A percentile compares a stretch with the other conserved stretches of the same genome.
phyloP scores from a whole-genome alignment of 441 rosid species.

The Breynia disticha region DNA sequence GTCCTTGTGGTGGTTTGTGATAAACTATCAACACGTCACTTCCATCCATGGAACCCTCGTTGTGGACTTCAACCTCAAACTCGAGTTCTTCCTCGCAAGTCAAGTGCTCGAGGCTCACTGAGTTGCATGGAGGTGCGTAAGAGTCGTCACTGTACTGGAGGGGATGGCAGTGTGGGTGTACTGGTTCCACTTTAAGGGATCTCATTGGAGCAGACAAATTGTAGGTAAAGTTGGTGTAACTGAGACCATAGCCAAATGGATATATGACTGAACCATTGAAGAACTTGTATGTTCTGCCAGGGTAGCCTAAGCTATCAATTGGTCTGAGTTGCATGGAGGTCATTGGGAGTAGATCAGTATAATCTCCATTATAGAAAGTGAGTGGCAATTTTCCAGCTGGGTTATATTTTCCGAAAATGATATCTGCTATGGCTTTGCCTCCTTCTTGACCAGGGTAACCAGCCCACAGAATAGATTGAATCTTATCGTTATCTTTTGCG shows the following conservation, averaged over 20 bases:
- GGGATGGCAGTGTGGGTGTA: slow-evolving; percentile 18
- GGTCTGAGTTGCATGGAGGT: slow-evolving; percentile 40
- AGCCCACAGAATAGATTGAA: slow-evolving; percentile 36
- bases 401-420: slow-evolving; percentile 38
- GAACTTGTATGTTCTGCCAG: slow-evolving; percentile 35
- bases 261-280: slow-evolving; percentile 23
- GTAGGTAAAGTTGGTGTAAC: slow-evolving; percentile 23
- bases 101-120: slow-evolving; percentile 14
- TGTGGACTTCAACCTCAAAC: slow-evolving; percentile 16
- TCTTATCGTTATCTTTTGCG: slow-evolving; percentile 17
- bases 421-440: slow-evolving; percentile 44
- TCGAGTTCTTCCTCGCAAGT: slow-evolving; percentile 17
- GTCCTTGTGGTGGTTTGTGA: slow-evolving; percentile 19
- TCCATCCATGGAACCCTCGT: slow-evolving; percentile 25
- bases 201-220: slow-evolving; percentile 10
- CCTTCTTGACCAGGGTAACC: slow-evolving; percentile 51
- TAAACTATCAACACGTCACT: slow-evolving; percentile 26
- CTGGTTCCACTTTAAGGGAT: not conserved
- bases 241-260: slow-evolving; percentile 40
- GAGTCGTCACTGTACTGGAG: not conserved
- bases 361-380: slow-evolving; percentile 29
- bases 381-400: slow-evolving; percentile 47
- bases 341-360: slow-evolving; percentile 26
- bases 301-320: slow-evolving; percentile 19
- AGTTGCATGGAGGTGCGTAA: slow-evolving; percentile 6